Evolutionary conservation across 768 basidiomycete species (phyloP).

Genomic region (Tulasnella sp.): DNA sequence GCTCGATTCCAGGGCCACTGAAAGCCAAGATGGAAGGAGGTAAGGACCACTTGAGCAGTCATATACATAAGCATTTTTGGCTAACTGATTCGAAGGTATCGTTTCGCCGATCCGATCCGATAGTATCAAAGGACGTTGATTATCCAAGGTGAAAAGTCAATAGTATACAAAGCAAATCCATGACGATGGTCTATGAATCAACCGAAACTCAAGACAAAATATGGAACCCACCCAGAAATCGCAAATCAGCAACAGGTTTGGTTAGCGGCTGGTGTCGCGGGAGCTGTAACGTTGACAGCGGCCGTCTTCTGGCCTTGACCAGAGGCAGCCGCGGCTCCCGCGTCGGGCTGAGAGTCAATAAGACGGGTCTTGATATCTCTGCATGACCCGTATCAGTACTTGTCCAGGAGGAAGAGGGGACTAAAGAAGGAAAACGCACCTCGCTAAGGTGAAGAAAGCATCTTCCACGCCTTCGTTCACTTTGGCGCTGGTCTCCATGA

Average conservation of each 20-base stretch:
- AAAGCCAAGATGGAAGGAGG: no score
- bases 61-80: no score
- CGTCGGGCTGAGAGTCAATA: constrained; percentile 83
- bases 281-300: constrained; percentile 14
- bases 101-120: no score
- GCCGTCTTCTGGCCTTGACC: neutral
- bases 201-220: no score
- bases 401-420: neutral
- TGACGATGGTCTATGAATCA: no score
- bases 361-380: constrained; percentile 97
- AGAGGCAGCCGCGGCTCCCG: constrained; percentile 21
- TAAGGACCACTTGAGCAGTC: no score
- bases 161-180: no score
- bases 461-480: constrained; percentile 96
- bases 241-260: constrained; percentile 1
- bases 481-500: constrained; percentile 97
- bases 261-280: neutral
- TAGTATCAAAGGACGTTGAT: no score
- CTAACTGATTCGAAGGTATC: no score
- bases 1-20: no score
- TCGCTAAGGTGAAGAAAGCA: constrained; percentile 93
- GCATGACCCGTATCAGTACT: constrained; percentile 15
- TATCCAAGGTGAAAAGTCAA: no score
- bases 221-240: no score
- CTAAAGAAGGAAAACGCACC: constrained; percentile 42